Evolutionary conservation across 331 rosid genomes (phyloP).

Genomic region (Arachis monticola): DNA sequence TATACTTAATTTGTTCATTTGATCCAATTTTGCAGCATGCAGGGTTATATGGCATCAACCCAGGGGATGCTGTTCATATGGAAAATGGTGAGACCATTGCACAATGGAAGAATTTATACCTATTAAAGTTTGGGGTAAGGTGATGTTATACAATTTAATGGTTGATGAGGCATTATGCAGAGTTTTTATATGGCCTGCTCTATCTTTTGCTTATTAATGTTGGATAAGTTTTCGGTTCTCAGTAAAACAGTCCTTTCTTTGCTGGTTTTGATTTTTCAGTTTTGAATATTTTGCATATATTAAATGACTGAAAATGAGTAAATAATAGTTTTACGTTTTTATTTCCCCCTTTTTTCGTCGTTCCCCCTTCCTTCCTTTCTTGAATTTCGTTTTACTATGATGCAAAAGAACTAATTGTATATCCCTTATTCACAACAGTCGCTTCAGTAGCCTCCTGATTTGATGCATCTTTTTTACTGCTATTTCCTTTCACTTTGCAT

Average conservation of each 20-base stretch:
- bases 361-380: background rate
- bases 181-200: constrained; percentile 7
- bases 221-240: background rate
- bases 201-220: constrained; percentile 6
- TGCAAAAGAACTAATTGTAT: too few relatives aligned
- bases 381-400: background rate
- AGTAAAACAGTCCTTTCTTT: background rate
- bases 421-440: too few relatives aligned
- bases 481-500: too few relatives aligned
- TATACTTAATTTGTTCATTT: constrained; percentile 31
- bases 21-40: constrained; percentile 60
- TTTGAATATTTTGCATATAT: background rate
- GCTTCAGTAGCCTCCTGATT: too few relatives aligned
- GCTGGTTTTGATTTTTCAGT: background rate
- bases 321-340: background rate
- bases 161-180: constrained; percentile 14
- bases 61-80: constrained; percentile 63
- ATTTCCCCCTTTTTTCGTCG: too few relatives aligned
- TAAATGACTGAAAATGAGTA: background rate
- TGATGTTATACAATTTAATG: constrained; percentile 27
- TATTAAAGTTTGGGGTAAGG: constrained; percentile 63
- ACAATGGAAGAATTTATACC: constrained; percentile 61
- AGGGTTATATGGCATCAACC: constrained; percentile 56
- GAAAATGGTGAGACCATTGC: constrained; percentile 68
- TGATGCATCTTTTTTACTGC: too few relatives aligned